Conservation (phyloP, 2,329 filamentous ascomycete genomes). For the Colletotrichum sp. region DNA sequence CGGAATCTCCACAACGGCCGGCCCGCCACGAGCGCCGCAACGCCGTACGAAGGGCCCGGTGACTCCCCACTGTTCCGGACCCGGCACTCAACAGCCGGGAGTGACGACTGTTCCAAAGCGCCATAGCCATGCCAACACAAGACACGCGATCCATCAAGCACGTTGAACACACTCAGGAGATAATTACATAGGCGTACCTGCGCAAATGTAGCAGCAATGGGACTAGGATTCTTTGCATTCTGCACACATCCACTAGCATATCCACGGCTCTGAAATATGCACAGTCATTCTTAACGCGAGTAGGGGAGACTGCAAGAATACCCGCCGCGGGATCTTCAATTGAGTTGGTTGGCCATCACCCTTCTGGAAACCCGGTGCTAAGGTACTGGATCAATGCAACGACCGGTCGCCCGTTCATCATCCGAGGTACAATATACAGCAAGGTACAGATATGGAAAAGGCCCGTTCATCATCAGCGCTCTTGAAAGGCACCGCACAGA, state of each 20-base stretch:
- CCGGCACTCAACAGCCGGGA: neutral
- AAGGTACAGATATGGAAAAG: too few relatives aligned
- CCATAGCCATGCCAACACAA: neutral
- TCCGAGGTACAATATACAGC: neutral
- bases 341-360: neutral
- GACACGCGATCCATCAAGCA: neutral
- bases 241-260: neutral
- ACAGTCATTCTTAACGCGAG: neutral
- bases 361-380: neutral
- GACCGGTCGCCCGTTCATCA: neutral
- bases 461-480: neutral
- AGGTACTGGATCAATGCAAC: neutral
- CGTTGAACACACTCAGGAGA: neutral
- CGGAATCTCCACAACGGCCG: neutral
- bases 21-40: neutral
- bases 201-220: neutral
- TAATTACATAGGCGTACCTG: neutral
- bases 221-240: neutral
- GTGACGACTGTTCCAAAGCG: neutral
- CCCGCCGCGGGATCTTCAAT: neutral
- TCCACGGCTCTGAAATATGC: rapidly evolving
- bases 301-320: neutral
- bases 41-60: neutral
- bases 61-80: neutral
- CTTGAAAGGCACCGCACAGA: neutral